Base-by-base conservation (phyloP, 306 rosid species). In the Vachellia pachyceras region DNA sequence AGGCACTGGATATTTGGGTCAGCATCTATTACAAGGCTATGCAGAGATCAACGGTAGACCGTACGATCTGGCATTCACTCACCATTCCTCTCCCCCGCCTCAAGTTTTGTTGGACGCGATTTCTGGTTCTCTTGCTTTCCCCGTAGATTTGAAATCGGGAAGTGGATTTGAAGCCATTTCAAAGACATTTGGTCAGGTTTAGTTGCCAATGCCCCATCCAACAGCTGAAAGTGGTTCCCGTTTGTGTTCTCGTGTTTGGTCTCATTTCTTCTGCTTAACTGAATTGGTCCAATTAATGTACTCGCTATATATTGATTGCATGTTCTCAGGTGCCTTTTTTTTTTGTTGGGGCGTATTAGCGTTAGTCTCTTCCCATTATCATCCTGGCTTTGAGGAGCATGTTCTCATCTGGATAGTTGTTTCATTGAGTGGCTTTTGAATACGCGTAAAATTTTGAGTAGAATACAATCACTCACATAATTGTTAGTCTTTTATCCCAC, bases 1-100 rank as follows among this genome's bases (percentile, higher is more conserved):
- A 86, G 97, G 98, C 72, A 88, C 97, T 11, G 98, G 98, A n/a
- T 94, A 91, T 69, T 83, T 94, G 86, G 98, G 98, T 52, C 98
- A 94, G 86, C 98, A 94, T 84, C 82, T 90, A 18, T 71, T 92
- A 52, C 92, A 84, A 63, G 89, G 86, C 50, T 88, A 84, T 78
- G 81, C 87, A 2, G 81, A 82, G 70, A 39, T 74, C 61, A 71
- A 82, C 29, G 85, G 47, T 71, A 35, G 58, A 69, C 83, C 78
- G 5, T 82, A 79, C 73, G 87, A 90, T 87, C 86, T 94, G 29
- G 98, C 95, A 64, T 90, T 90, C 78, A 90, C 98, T 64, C 82
- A 89, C 65, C 84, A 85, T 84, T 90, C 97, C 20, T 37, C 67
- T 80, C 90, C 82, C 68, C 89, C 90, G 46, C 92, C 94, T 29